Evolutionary conservation across 1,284 basidiomycete genomes (phyloP), one percentile per base, ranked within the genome.

Genomic region (Cystobasidium sp.): DNA sequence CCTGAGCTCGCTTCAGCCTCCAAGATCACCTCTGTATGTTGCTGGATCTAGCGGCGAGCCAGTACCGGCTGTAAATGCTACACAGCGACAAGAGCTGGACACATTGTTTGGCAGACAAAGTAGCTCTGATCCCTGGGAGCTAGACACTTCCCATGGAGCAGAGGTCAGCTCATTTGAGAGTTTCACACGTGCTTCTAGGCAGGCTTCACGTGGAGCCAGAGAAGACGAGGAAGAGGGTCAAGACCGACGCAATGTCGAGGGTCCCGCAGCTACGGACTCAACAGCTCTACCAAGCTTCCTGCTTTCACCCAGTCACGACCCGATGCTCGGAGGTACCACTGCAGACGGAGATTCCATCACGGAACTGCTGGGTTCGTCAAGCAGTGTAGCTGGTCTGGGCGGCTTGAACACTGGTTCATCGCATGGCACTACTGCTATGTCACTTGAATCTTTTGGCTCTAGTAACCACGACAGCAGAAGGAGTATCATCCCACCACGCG

Each of bases 311-410:
- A 55, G 51, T 31, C 39, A 22, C 2, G 64, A 66, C 39, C 64
- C 64, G 12, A 53, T 66, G 64, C 37, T 66, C 10, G 31, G 64
- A 18, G 31, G 49, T 14, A 41, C 49, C 9, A 24, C 64, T 39
- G 43, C 16, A 14, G 64, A 66, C 39, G 64, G 51, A 9, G 64
- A 66, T 53, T 47, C 31, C 1, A 24, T 66, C 14, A 52, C 44
- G 9, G 64, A 66, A 37, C 22, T 66, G 9, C 43, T 66, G n/a
- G 64, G 64, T 20, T 66, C 64, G 6, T 66, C 64, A 14, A 66
- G 64, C 20, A 66, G 41, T n/a, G 64, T 53, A 41, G 64, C 64
- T 22, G 64, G 49, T 14, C 64, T 66, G 22, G 64, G 64, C 16
- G 24, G 64, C 51, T n/a, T 31, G 18, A 66, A n/a, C 39, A 22